phyloP scores from a whole-genome alignment of 2,329 filamentous ascomycete genomes.

The Torrubiella hemipterigena region DNA sequence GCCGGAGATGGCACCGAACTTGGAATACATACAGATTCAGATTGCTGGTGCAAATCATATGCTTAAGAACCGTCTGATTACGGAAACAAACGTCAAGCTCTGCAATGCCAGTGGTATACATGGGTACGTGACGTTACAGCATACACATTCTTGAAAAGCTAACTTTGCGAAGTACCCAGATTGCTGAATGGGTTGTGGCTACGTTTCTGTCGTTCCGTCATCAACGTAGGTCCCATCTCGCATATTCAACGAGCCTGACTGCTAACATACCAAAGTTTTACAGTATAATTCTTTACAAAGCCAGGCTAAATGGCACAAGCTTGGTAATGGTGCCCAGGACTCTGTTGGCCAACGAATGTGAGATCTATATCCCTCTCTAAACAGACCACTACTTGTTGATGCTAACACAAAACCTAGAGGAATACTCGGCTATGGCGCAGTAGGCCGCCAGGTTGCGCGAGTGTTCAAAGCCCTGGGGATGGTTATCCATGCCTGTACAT shows the following conservation, averaged over 20 bases:
- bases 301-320: constrained; percentile 29
- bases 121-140: constrained; percentile 36
- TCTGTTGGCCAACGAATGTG: constrained; percentile 37
- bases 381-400: background rate
- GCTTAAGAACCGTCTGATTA: constrained; percentile 32
- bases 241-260: background rate
- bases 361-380: constrained; percentile 10
- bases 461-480: constrained; percentile 56
- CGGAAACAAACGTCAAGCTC: constrained; percentile 35
- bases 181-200: constrained; percentile 42
- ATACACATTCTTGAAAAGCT: background rate
- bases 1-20: background rate
- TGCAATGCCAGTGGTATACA: constrained; percentile 47
- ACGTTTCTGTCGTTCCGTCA: constrained; percentile 40
- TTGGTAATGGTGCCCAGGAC: constrained; percentile 23
- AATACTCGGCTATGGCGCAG: constrained; percentile 42
- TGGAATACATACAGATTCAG: background rate
- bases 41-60: background rate
- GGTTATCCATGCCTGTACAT: constrained; percentile 64
- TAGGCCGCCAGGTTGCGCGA: constrained; percentile 40
- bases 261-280: constrained; percentile 21
- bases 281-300: constrained; percentile 31
- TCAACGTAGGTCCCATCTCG: constrained; percentile 20
- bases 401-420: constrained; percentile 26
- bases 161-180: constrained; percentile 32